phyloP scores from a whole-genome alignment of 257 asterid genomes.

The Verbascum thapsus region DNA sequence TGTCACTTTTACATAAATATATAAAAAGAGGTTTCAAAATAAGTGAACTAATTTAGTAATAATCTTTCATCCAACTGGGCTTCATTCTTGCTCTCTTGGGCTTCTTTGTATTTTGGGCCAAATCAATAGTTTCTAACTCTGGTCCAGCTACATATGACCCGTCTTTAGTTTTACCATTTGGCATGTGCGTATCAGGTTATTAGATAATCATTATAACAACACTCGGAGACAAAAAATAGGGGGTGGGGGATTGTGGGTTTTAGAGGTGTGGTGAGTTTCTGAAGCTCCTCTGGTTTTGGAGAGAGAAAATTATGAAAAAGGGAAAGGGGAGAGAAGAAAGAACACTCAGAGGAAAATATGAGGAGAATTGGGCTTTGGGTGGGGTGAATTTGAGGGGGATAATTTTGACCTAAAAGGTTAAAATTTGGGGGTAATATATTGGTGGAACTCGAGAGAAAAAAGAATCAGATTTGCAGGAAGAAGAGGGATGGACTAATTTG shows the following conservation, averaged over 20 bases:
- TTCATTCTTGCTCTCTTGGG: too few relatives aligned
- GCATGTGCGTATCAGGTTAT: too few relatives aligned
- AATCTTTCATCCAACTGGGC: too few relatives aligned
- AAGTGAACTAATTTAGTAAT: too few relatives aligned
- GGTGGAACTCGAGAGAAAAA: neutral
- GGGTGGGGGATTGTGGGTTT: too few relatives aligned
- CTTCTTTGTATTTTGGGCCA: too few relatives aligned
- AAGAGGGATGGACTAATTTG: neutral
- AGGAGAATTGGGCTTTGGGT: slow-evolving; percentile 35
- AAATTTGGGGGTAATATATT: neutral
- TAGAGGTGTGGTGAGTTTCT: slow-evolving; percentile 24
- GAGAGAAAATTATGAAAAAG: slow-evolving; percentile 27
- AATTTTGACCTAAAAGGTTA: slow-evolving; percentile 3
- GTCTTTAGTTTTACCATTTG: too few relatives aligned
- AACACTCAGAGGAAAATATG: slow-evolving; percentile 24
- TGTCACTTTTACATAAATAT: too few relatives aligned
- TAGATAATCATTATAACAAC: slow-evolving; percentile 18
- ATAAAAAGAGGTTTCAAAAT: too few relatives aligned
- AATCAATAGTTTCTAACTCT: too few relatives aligned
- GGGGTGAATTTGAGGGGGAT: slow-evolving; percentile 22
- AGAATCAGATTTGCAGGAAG: neutral
- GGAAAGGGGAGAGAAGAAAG: slow-evolving; percentile 15
- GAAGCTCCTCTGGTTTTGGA: slow-evolving; percentile 21
- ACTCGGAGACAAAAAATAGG: too few relatives aligned
- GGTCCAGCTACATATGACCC: too few relatives aligned